Base-by-base conservation (phyloP, 2,329 filamentous ascomycete species). In the Beauveria caledonica region DNA sequence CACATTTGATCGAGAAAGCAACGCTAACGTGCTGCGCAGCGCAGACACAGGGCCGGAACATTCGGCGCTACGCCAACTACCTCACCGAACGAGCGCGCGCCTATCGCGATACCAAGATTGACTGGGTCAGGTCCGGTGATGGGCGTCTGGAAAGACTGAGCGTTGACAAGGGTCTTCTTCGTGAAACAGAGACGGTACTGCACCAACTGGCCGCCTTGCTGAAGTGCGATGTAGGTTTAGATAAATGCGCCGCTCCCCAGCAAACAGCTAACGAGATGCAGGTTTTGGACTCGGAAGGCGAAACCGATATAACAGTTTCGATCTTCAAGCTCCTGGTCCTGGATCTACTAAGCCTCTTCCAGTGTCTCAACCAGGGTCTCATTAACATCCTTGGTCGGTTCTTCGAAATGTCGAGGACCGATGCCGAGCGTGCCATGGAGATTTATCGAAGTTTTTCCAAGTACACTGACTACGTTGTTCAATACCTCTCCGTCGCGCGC, bases 341-440 rank as follows among this genome's bases (percentile, higher is more conserved):
- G 68, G 94, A 99, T 73, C 79, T 99, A 42, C 76, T 99, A 63
- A 86, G 90, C 15, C 79, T 99, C 59, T 99, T 96, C 77, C 92
- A 96, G 69, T 90, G 94, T 51, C 88, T 97, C 76, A 99, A 99
- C 70, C 92, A 97, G 75, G 94, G 90, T 53, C 90, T 96, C 70
- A 99, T 99, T 76, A 97, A 96, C 73, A 91, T 99, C 62, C 78
- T 99, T 61, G 91, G 94, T 67, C 90, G 95, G 74, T 99, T 97
- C 74, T 99, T 99, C 68, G 94, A 99, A 76, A 93, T 99, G 88
- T 97, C 94, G 55, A 90, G 90, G 69, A 82, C 90, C 27, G 94
- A 99, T 74, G 95, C 94, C 62, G 91, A 97, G 72, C 85, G 92
- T 64, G 92, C 94, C 61, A 85, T 99, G 76, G 83, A 86, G 63